Conservation (phyloP, 768 basidiomycete species). For the Podaxis sp. region DNA sequence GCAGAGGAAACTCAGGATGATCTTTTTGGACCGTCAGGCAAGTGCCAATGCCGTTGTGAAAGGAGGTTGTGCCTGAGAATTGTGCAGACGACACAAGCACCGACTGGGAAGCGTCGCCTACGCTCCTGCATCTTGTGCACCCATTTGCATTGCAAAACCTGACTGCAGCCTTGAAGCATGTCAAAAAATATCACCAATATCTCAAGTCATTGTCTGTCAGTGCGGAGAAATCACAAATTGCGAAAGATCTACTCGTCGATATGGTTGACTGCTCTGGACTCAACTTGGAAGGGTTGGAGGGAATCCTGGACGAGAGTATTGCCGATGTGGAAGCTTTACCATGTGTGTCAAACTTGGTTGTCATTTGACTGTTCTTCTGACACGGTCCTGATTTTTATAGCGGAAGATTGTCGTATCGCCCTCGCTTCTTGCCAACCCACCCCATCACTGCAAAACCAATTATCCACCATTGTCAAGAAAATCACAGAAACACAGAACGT, state of each 20-base stretch:
- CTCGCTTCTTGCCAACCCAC: slow-evolving; percentile 62
- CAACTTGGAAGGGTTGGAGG: slow-evolving; percentile 50
- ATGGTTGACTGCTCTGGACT: slow-evolving; percentile 64
- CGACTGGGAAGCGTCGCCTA: slow-evolving; percentile 10
- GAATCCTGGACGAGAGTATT: slow-evolving; percentile 39
- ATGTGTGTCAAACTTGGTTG: slow-evolving; percentile 21
- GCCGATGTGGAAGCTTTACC: slow-evolving; percentile 31
- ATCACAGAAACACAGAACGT: slow-evolving; percentile 43
- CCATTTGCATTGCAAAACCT: slow-evolving; percentile 58
- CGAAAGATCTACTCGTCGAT: slow-evolving; percentile 62
- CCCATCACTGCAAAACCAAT: slow-evolving; percentile 37
- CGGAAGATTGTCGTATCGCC: slow-evolving; percentile 45
- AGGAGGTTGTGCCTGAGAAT: not conserved
- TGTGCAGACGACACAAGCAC: not conserved
- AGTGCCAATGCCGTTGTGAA: not conserved
- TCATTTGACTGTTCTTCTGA: not conserved
- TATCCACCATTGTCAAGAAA: slow-evolving; percentile 43
- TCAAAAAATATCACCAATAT: slow-evolving; percentile 56
- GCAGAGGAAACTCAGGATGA: slow-evolving; percentile 14
- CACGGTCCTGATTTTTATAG: slow-evolving; percentile 31
- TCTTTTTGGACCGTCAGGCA: slow-evolving; percentile 15
- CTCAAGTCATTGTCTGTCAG: slow-evolving; percentile 52
- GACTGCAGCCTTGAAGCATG: slow-evolving; percentile 46
- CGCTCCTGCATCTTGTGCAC: slow-evolving; percentile 60
- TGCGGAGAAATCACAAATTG: slow-evolving; percentile 62